A percentile compares a stretch with the other conserved stretches of the same genome.
These are phyloP conservation scores for Tuber indicum DNA, from an alignment of 495 filamentous ascomycete species.

Conservation along the genomic window DNA sequence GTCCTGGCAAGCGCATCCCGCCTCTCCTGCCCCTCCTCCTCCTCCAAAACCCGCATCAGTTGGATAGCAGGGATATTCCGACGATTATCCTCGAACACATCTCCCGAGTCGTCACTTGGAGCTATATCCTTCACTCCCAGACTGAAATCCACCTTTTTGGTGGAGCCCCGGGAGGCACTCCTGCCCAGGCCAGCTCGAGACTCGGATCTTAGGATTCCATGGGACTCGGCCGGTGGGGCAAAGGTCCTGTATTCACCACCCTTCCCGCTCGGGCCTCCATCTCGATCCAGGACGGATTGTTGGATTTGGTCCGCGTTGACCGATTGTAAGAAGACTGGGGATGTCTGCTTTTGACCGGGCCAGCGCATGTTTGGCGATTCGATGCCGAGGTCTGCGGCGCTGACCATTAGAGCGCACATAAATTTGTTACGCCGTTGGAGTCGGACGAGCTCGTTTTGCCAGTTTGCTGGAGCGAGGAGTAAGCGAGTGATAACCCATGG, in stretches of 20 bases:
- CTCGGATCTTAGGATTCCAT: constrained; percentile 46
- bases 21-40: constrained; percentile 19
- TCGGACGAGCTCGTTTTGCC: constrained; percentile 85
- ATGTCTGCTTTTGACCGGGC: constrained; percentile 48
- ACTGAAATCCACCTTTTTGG: constrained; percentile 68
- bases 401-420: constrained; percentile 84
- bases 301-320: constrained; percentile 27
- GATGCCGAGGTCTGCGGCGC: constrained; percentile 69
- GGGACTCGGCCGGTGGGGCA: constrained; percentile 11
- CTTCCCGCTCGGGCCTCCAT: constrained; percentile 14
- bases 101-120: constrained; percentile 58
- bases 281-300: constrained; percentile 41
- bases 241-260: constrained; percentile 21
- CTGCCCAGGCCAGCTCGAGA: constrained; percentile 45
- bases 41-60: constrained; percentile 29
- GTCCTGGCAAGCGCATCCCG: constrained; percentile 16
- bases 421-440: constrained; percentile 90
- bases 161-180: constrained; percentile 48
- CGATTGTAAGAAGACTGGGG: constrained; percentile 39
- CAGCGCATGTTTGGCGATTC: constrained; percentile 68
- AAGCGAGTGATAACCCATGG: constrained; percentile 44
- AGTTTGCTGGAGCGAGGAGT: constrained; percentile 38
- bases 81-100: constrained; percentile 56
- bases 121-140: constrained; percentile 60
- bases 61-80: constrained; percentile 15